Conservation (phyloP, 176 grass and related monocot species). For the Neostapfia colusana region DNA sequence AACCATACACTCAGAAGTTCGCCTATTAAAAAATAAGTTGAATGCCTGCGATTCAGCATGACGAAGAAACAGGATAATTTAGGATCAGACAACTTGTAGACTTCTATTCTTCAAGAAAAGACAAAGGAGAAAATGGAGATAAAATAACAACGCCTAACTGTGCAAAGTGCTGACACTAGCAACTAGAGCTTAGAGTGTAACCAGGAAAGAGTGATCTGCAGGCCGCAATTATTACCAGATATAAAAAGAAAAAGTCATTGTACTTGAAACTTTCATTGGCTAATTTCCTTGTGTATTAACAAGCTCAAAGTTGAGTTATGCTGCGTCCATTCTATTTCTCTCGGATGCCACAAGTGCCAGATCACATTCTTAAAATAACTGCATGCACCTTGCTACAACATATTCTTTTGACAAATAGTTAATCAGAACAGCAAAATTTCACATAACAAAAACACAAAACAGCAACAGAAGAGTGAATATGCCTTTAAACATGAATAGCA, state of each 20-base stretch:
- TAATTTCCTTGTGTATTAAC: not conserved
- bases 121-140: constrained; percentile 8
- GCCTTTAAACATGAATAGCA: constrained; percentile 32
- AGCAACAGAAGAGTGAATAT: constrained; percentile 16
- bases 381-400: not conserved
- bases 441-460: constrained; percentile 18
- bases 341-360: not conserved
- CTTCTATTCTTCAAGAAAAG: constrained; percentile 8
- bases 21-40: constrained; percentile 15
- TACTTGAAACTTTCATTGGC: not conserved
- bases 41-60: not conserved
- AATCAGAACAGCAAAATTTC: constrained; percentile 4
- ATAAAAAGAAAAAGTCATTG: not conserved
- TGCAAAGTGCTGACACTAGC: not conserved
- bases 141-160: no score
- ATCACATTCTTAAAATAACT: constrained; percentile 18
- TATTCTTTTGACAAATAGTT: constrained; percentile 16
- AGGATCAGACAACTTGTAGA: not conserved
- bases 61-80: not conserved
- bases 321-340: not conserved
- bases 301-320: constrained; percentile 12
- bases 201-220: not conserved
- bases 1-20: not conserved
- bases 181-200: constrained; percentile 13
- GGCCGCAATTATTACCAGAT: not conserved